These are phyloP conservation scores for Volutella citrinella DNA, from an alignment of 2,329 filamentous ascomycete genomes.

Conservation along the genomic window DNA sequence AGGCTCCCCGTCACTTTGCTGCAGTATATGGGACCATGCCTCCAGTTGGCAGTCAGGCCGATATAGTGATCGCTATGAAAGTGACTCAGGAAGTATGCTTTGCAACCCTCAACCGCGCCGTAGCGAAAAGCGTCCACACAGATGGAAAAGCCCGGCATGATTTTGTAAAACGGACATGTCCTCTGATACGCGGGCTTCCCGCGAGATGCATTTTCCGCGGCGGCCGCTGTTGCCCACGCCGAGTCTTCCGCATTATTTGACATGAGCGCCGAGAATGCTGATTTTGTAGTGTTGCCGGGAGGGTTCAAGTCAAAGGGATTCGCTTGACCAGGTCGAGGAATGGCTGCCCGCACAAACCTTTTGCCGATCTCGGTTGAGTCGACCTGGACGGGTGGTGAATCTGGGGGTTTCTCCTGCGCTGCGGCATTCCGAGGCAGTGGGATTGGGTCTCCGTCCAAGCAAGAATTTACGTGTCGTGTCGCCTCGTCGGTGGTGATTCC, in stretches of 20 bases:
- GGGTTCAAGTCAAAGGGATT: constrained; percentile 67
- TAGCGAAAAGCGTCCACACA: constrained; percentile 97
- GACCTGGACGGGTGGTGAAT: constrained; percentile 26
- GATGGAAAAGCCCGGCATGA: constrained; percentile 87
- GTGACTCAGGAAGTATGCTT: constrained; percentile 94
- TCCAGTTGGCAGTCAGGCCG: constrained; percentile 83
- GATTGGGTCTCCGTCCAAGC: constrained; percentile 77
- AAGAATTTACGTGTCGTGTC: constrained; percentile 85
- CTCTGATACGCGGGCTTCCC: constrained; percentile 85
- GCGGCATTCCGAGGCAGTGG: constrained; percentile 41
- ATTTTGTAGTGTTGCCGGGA: constrained; percentile 41
- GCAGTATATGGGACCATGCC: constrained; percentile 93
- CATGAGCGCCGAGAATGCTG: constrained; percentile 93
- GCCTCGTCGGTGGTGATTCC: constrained; percentile 64
- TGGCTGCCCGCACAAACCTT: constrained; percentile 63
- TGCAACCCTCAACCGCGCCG: constrained; percentile 85
- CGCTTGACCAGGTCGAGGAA: constrained; percentile 75
- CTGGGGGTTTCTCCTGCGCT: constrained; percentile 12
- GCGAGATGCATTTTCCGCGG: constrained; percentile 70
- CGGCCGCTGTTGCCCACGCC: constrained; percentile 85
- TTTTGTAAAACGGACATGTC: constrained; percentile 98
- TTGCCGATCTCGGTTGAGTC: constrained; percentile 45
- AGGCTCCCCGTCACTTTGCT: constrained; percentile 89
- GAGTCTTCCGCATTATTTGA: constrained; percentile 83
- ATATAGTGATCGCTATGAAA: constrained; percentile 99